These are phyloP conservation scores for Brachypodium distachyon DNA, from an alignment of 202 grass and related monocot genomes.

Conservation along the genomic window DNA sequence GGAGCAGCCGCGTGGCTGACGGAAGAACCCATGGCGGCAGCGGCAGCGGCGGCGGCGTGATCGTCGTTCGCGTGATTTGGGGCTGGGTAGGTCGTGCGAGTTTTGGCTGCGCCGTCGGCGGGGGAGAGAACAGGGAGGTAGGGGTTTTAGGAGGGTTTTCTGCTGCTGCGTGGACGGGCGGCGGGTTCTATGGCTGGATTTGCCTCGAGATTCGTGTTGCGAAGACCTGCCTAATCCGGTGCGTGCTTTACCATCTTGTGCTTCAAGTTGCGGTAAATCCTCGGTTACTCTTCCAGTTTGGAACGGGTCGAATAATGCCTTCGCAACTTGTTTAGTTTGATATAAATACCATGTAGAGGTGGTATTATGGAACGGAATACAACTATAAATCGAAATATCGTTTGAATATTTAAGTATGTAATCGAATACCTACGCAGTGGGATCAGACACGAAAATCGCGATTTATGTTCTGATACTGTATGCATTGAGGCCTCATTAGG, in stretches of 20 bases:
- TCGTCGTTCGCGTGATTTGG: constrained; percentile 6
- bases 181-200: background rate
- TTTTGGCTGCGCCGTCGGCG: constrained; percentile 19
- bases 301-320: background rate
- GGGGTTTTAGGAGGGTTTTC: constrained; percentile 44
- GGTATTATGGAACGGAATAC: too few relatives aligned
- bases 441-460: too few relatives aligned
- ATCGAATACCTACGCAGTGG: too few relatives aligned
- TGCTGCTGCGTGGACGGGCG: background rate
- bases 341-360: too few relatives aligned
- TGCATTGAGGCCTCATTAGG: too few relatives aligned
- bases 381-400: too few relatives aligned
- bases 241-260: background rate
- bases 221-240: background rate
- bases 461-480: too few relatives aligned
- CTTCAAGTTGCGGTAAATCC: background rate
- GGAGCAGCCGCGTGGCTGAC: constrained; percentile 31
- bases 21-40: constrained; percentile 48
- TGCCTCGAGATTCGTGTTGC: background rate
- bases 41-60: background rate
- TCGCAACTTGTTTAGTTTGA: too few relatives aligned
- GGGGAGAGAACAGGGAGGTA: background rate
- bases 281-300: background rate
- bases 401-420: too few relatives aligned
- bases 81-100: background rate